Evolutionary conservation across 2,329 filamentous ascomycete genomes (phyloP).

Genomic region (Trichoderma sp.): DNA sequence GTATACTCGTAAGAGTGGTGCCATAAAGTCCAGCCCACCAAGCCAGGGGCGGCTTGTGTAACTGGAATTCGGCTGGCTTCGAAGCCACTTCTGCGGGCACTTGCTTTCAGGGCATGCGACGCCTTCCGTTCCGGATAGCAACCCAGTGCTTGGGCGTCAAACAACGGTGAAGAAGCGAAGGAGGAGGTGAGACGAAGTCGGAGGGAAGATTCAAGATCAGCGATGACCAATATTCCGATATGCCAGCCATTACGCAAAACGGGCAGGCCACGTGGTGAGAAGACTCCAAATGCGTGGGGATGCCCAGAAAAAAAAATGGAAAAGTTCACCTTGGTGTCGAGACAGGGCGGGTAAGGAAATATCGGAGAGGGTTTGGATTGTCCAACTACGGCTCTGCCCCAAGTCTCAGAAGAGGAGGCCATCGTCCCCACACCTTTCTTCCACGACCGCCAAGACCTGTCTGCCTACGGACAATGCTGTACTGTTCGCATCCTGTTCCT

Average conservation of each 20-base stretch:
- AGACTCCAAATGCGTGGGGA: slow-evolving; percentile 24
- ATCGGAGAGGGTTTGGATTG: not conserved
- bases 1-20: slow-evolving; percentile 10
- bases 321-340: not conserved
- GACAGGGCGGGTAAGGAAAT: not conserved
- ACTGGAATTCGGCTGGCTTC: not conserved
- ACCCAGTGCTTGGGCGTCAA: not conserved
- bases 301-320: not conserved
- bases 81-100: slow-evolving; percentile 5
- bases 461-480: not conserved
- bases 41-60: slow-evolving; percentile 4
- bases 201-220: slow-evolving; percentile 5
- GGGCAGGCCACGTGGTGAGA: slow-evolving; percentile 29
- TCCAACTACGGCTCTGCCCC: slow-evolving; percentile 10
- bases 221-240: slow-evolving; percentile 23
- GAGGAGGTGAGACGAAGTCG: not conserved
- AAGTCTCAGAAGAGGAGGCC: not conserved
- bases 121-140: slow-evolving; percentile 6
- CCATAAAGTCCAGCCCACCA: not conserved
- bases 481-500: slow-evolving; percentile 4
- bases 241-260: slow-evolving; percentile 14
- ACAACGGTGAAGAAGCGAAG: slow-evolving; percentile 10
- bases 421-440: slow-evolving; percentile 1
- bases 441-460: slow-evolving; percentile 10
- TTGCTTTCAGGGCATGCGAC: slow-evolving; percentile 9